These are phyloP conservation scores for Trichomonascaceae sp. DNA, from an alignment of 1,139 yeast species.

Conservation along the genomic window DNA sequence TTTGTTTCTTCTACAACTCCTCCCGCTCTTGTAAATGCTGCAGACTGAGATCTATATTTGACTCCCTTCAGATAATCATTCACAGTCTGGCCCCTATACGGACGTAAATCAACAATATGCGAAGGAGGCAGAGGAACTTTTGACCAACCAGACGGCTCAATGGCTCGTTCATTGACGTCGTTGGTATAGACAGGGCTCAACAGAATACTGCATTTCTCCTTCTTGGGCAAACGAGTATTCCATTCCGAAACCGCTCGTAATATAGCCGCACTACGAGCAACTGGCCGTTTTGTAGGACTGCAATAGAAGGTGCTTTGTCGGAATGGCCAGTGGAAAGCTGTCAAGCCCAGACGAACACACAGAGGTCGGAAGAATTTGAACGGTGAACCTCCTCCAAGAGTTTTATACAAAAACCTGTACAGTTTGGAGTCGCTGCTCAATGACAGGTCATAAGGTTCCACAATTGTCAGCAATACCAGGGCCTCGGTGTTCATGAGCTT, in stretches of 20 bases:
- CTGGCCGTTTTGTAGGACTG: slow-evolving; percentile 36
- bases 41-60: slow-evolving; percentile 39
- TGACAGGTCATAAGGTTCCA: slow-evolving; percentile 38
- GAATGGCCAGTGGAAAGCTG: slow-evolving; percentile 47
- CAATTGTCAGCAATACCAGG: slow-evolving; percentile 35
- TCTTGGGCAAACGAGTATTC: slow-evolving; percentile 29
- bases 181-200: slow-evolving; percentile 38
- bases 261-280: slow-evolving; percentile 40
- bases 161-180: slow-evolving; percentile 34
- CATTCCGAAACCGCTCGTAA: slow-evolving; percentile 37
- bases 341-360: slow-evolving; percentile 37
- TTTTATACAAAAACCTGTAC: slow-evolving; percentile 27
- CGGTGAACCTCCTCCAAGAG: slow-evolving; percentile 33
- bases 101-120: slow-evolving; percentile 40
- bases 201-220: slow-evolving; percentile 35
- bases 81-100: slow-evolving; percentile 31
- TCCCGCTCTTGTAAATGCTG: slow-evolving; percentile 33
- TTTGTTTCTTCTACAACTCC: slow-evolving; percentile 34
- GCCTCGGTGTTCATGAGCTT: slow-evolving; percentile 41
- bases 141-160: slow-evolving; percentile 40
- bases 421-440: slow-evolving; percentile 32
- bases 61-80: slow-evolving; percentile 38
- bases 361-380: slow-evolving; percentile 26
- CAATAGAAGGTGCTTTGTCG: slow-evolving; percentile 39
- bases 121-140: slow-evolving; percentile 37